Percentiles rank a stretch among this genome's conserved stretches.
phyloP scores from a whole-genome alignment of 148 eudicot genomes.

The Cornus suecica region DNA sequence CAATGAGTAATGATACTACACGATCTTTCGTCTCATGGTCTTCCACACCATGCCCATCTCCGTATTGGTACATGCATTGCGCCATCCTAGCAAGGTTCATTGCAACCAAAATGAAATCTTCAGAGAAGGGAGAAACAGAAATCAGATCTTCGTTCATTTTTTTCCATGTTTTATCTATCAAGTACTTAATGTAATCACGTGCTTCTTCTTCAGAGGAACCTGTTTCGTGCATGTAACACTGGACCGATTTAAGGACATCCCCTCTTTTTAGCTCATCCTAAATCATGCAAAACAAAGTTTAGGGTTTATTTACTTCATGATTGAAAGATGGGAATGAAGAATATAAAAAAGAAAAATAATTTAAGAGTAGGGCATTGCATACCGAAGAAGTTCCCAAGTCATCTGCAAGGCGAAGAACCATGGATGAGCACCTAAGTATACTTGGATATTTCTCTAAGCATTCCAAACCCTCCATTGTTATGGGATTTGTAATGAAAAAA shows the following conservation, averaged over 20 bases:
- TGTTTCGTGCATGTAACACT: conserved; percentile 31
- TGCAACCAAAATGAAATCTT: too few species aligned
- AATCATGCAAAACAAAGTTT: not conserved
- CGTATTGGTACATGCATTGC: too few species aligned
- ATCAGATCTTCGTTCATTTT: conserved; percentile 18
- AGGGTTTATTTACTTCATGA: too few species aligned
- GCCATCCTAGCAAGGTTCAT: too few species aligned
- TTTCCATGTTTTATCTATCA: conserved; percentile 27
- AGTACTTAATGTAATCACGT: conserved; percentile 4
- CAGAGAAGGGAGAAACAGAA: not conserved
- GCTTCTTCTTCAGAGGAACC: conserved; percentile 22
- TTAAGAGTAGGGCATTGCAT: not conserved
- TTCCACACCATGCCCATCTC: too few species aligned
- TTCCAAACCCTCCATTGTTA: not conserved
- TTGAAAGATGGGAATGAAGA: too few species aligned
- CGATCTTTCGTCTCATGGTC: too few species aligned
- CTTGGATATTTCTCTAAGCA: conserved; percentile 1
- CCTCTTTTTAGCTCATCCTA: conserved; percentile 33
- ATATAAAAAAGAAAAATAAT: too few species aligned
- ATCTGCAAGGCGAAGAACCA: conserved; percentile 22
- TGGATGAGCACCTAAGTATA: conserved; percentile 2
- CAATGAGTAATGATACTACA: too few species aligned
- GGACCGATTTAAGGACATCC: conserved; percentile 21
- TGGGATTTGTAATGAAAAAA: not conserved
- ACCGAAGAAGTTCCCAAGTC: conserved; percentile 31